Percentiles rank a stretch among this genome's conserved stretches.
These are phyloP conservation scores for Russula compacta DNA, from an alignment of 768 basidiomycete genomes.

Conservation along the genomic window DNA sequence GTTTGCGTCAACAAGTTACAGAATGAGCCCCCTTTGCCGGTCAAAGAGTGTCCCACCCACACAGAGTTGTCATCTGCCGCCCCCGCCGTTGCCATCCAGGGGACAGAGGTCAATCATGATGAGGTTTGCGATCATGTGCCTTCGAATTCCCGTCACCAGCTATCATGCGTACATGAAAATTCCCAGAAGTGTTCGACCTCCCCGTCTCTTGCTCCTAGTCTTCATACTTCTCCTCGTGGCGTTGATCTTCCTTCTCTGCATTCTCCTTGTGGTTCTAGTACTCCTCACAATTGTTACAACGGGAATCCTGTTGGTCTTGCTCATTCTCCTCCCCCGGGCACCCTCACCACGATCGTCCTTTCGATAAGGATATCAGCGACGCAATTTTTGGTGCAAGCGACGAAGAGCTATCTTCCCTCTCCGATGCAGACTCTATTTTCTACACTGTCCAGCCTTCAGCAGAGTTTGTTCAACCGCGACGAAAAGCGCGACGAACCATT, in stretches of 20 bases:
- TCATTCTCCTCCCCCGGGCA: slow-evolving; percentile 17
- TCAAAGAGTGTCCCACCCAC: slow-evolving; percentile 6
- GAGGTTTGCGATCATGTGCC: neutral
- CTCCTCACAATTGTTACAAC: slow-evolving; percentile 12
- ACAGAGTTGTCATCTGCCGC: neutral
- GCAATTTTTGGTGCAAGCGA: slow-evolving; percentile 22
- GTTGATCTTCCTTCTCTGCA: slow-evolving; percentile 11
- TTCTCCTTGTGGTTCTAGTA: slow-evolving; percentile 15
- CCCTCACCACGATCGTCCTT: slow-evolving; percentile 8
- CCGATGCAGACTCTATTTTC: slow-evolving; percentile 23
- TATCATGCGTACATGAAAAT: slow-evolving; percentile 12
- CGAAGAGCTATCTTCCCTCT: slow-evolving; percentile 29
- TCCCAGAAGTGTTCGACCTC: slow-evolving; percentile 1
- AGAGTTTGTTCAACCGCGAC: slow-evolving; percentile 5
- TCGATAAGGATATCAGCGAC: slow-evolving; percentile 11
- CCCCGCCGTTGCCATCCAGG: neutral
- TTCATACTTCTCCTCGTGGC: slow-evolving; percentile 13
- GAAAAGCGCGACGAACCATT: neutral
- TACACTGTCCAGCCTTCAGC: slow-evolving; percentile 4
- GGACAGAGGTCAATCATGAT: neutral
- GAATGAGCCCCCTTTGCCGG: slow-evolving; percentile 12
- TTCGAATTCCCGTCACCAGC: slow-evolving; percentile 12
- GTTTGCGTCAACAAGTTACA: neutral
- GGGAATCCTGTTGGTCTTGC: slow-evolving; percentile 5
- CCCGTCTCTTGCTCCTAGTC: slow-evolving; percentile 7